Evolutionary conservation across 805 yeast genomes (phyloP), one percentile per base, ranked within the genome.

Genomic region (Candida caryicola): DNA sequence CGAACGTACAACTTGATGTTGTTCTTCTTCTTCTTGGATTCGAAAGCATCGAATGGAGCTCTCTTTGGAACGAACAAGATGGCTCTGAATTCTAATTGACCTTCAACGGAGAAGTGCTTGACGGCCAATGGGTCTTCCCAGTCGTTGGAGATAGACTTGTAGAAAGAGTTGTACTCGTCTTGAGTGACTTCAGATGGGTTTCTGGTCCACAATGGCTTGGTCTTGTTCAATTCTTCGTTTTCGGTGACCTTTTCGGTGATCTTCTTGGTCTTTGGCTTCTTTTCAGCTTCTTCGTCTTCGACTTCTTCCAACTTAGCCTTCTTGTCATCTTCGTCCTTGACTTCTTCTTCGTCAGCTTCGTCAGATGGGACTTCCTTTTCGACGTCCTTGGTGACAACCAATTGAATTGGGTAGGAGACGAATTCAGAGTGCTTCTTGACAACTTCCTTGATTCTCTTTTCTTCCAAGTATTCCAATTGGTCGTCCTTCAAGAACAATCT

Each of bases 121-220:
- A 93, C 98, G 54, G 97, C 97, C 66, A 93, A 81, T 73, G 96
- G 99, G 68, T 93, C 99, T 77, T 93, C 99, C 99, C 99, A 93
- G 74, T 93, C 99, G 74, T 93, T 93, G 41, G 99, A 90, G 63
- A 93, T 93, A 36, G 98, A 89, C 79, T 93, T 93, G 86, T 93
- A 93, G 85, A 93, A 93, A 44, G 98, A 95, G 61, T 93, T 91
- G 81, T 93, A 93, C 76, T 93, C 99, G 52, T 93, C 99, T 77
- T 88, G 90, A 50, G 96, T 80, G 55, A 93, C 95, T 50, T 93
- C 99, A 57, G 91, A 73, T 69, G 99, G 99, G 78, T 83, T 85
- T 81, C 98, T 88, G 54, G 99, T 93, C 99, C 99, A 93, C 65
- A 93, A 76, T 50, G 99, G 99, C 77, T 93, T 93, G 54, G 95